A percentile compares a stretch with the other conserved stretches of the same genome.
Evolutionary conservation across 2,329 filamentous ascomycete species (phyloP).

Genomic region (Penicillium sp.): DNA sequence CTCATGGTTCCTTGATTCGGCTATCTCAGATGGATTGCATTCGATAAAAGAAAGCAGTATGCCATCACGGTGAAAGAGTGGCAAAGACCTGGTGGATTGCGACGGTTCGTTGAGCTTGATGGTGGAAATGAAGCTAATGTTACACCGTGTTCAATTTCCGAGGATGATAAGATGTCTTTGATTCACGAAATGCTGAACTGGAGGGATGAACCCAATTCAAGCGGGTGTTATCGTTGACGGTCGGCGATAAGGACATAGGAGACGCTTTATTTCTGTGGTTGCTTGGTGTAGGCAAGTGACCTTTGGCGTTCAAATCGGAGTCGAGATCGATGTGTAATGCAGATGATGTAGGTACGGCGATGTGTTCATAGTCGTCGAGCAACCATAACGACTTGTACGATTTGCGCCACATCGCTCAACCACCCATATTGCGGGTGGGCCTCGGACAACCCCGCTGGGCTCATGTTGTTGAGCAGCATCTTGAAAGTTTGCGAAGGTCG

Average conservation of each 20-base stretch:
- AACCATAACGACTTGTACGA: background rate
- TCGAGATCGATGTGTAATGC: background rate
- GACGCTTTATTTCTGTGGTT: background rate
- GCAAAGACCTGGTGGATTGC: background rate
- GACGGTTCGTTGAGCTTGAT: background rate
- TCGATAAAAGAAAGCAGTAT: background rate
- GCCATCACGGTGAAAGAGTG: background rate
- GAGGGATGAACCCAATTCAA: background rate
- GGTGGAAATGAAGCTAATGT: background rate
- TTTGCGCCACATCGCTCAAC: too few relatives aligned
- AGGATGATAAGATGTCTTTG: background rate
- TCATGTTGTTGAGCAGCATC: background rate
- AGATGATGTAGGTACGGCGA: background rate
- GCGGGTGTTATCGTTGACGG: background rate
- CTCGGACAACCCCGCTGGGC: background rate
- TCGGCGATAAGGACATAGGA: background rate
- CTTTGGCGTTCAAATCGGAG: background rate
- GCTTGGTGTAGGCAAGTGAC: background rate
- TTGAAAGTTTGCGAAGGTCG: background rate
- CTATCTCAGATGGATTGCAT: background rate
- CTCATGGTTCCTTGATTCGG: background rate
- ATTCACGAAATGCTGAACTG: background rate
- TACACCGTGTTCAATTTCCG: background rate
- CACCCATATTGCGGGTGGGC: background rate
- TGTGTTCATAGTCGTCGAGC: background rate